Percentiles rank a stretch among this genome's conserved stretches.
phyloP scores from a whole-genome alignment of 176 grass and related monocot species.

The Ananas comosus region DNA sequence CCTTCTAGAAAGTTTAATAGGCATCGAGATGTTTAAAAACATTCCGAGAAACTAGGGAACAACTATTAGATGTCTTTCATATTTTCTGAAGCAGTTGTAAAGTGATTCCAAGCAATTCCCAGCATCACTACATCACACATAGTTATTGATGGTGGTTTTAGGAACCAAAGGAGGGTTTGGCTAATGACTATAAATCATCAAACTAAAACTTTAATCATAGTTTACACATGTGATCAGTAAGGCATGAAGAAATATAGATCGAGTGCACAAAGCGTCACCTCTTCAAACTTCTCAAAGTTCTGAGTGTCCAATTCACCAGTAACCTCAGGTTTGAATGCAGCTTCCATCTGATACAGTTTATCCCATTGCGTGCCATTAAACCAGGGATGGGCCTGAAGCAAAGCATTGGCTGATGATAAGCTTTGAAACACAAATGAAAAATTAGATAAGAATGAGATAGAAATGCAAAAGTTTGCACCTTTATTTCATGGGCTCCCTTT shows the following conservation, averaged over 20 bases:
- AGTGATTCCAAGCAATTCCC: no score
- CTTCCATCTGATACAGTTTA: conserved; percentile 87
- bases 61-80: no score
- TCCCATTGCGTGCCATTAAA: conserved; percentile 79
- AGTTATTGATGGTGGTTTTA: no score
- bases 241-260: conserved; percentile 6
- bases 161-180: no score
- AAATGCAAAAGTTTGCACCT: conserved; percentile 30
- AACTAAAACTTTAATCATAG: no score
- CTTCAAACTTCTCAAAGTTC: conserved; percentile 91
- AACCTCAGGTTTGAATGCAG: conserved; percentile 95
- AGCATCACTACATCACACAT: no score
- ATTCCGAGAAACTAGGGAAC: no score
- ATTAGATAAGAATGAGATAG: conserved; percentile 3
- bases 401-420: conserved; percentile 18
- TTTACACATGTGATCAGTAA: no score
- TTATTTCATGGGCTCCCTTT: conserved; percentile 93
- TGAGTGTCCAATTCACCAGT: conserved; percentile 78
- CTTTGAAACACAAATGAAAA: conserved; percentile 3
- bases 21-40: no score
- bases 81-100: no score
- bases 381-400: conserved; percentile 69
- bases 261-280: conserved; percentile 37
- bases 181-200: no score
- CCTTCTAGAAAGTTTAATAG: no score